Base-by-base conservation (phyloP, 2,329 filamentous ascomycete genomes). In the Seiridium unicorne region DNA sequence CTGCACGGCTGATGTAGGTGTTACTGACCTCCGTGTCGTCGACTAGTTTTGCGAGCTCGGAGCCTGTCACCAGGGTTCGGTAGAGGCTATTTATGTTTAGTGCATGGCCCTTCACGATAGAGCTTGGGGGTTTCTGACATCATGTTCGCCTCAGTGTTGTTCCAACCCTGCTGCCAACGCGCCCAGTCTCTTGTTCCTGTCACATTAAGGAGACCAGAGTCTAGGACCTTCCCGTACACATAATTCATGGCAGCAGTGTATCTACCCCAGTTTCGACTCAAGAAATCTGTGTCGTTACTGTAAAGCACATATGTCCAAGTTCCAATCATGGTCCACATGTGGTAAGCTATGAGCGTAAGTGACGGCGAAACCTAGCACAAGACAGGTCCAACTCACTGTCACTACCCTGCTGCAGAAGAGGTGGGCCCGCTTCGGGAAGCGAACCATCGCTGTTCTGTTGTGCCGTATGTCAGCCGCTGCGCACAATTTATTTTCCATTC, bases 291-390 rank as follows among this genome's bases (percentile, higher is more conserved):
- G 60, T 87, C 82, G 32, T 81, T 80, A 1, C 81, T 81, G 64
- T 79, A 86, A 1, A 86, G 73, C 51, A 84, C 76, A 64, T 87
- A 87, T 55, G 85, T 84, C 68, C 83, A 83, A 3, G 81, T 82
- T 3, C 83, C 83, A 48, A 87, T 82, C 70, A 87, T 77, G 2
- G 79, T 81, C 69, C 70, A 72, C 69, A 59, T 51, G 11, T 59
- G 57, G 34, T 59, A 59, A 2, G 57, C 57, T 59, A 35, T 11
- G 18, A 26, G 18, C 18, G 18, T 26, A 26, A 26, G 18, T 26
- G 18, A 26, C 18, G 18, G 18, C 18, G 18, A 26, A 26, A 26
- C 18, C 18, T 26, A 26, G 18, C 18, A 26, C 18, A 26, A 26
- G 18, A 26, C 18, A 26, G 18, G 18, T 26, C 11, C 3, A 4